Conservation (phyloP, 2,329 filamentous ascomycete genomes). For the Sarocladiaceae sp. region DNA sequence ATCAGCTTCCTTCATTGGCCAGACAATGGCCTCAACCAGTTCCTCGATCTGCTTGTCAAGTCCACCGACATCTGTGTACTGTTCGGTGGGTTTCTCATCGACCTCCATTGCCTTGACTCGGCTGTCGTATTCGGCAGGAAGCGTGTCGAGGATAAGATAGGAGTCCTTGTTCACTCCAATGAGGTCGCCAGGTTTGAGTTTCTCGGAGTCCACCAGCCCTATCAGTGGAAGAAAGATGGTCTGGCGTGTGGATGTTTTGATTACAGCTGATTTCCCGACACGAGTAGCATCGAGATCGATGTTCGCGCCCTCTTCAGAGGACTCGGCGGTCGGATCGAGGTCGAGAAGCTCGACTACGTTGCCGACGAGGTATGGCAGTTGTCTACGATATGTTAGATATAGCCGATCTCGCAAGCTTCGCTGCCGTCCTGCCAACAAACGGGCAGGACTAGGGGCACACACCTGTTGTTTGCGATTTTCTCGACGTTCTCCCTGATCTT, state of each 20-base stretch:
- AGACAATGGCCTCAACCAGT: constrained; percentile 95
- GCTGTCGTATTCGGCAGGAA: constrained; percentile 97
- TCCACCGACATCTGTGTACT: constrained; percentile 96
- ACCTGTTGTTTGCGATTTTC: constrained; percentile 99
- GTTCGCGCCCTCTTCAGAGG: constrained; percentile 95
- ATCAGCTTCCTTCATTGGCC: constrained; percentile 99
- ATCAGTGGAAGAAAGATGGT: constrained; percentile 98
- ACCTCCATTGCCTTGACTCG: constrained; percentile 99
- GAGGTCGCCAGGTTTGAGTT: constrained; percentile 90
- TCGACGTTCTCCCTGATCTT: constrained; percentile 99
- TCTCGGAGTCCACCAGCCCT: constrained; percentile 91
- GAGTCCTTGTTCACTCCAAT: constrained; percentile 99
- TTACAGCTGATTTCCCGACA: constrained; percentile 96
- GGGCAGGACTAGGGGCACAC: too few species aligned
- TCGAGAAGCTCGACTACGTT: constrained; percentile 98
- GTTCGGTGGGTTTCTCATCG: constrained; percentile 98
- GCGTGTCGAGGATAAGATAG: constrained; percentile 92
- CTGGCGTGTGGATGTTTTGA: constrained; percentile 97
- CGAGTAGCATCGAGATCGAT: constrained; percentile 96
- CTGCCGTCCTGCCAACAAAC: too few species aligned
- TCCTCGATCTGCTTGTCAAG: constrained; percentile 99
- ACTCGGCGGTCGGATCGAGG: constrained; percentile 92
- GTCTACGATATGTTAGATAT: constrained; percentile 46
- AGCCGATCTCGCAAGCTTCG: too few species aligned
- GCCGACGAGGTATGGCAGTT: constrained; percentile 96